Percentiles rank a stretch among this genome's conserved stretches.
phyloP scores from a whole-genome alignment of 75 land plant species.

The Pinus taeda region DNA sequence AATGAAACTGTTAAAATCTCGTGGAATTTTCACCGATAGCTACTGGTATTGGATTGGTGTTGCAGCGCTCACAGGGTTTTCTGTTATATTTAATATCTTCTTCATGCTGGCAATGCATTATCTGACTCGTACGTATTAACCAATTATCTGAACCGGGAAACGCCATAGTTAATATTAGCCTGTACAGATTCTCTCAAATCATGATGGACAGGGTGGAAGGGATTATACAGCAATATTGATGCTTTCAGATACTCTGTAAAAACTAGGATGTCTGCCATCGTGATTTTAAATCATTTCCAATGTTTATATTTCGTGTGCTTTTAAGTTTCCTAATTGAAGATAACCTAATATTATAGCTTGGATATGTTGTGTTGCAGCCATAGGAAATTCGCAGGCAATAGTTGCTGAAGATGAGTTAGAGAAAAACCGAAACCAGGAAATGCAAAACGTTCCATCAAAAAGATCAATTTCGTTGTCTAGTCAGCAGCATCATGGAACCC shows the following conservation, averaged over 20 bases:
- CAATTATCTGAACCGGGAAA: neutral
- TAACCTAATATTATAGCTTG: too few relatives aligned
- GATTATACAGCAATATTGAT: too few relatives aligned
- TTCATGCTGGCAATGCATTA: constrained; percentile 31
- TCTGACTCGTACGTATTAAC: constrained; percentile 24
- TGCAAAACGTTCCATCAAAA: constrained; percentile 3
- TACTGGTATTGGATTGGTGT: constrained; percentile 45
- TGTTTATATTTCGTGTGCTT: too few relatives aligned
- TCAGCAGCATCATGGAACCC: neutral
- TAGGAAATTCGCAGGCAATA: constrained; percentile 42
- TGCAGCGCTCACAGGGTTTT: constrained; percentile 33
- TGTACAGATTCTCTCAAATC: too few relatives aligned
- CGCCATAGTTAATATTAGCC: too few relatives aligned
- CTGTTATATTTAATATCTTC: constrained; percentile 23
- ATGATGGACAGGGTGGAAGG: too few relatives aligned
- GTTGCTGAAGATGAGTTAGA: constrained; percentile 39
- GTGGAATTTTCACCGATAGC: constrained; percentile 16
- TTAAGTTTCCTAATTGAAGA: too few relatives aligned
- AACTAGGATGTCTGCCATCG: too few relatives aligned
- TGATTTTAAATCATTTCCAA: too few relatives aligned
- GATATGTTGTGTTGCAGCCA: constrained; percentile 19
- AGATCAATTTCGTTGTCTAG: neutral
- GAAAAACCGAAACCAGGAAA: constrained; percentile 27
- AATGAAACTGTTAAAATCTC: constrained; percentile 9
- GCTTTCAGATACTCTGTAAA: too few relatives aligned